These are phyloP conservation scores for Sphaerulina populicola DNA, from an alignment of 2,329 filamentous ascomycete species.

Conservation along the genomic window DNA sequence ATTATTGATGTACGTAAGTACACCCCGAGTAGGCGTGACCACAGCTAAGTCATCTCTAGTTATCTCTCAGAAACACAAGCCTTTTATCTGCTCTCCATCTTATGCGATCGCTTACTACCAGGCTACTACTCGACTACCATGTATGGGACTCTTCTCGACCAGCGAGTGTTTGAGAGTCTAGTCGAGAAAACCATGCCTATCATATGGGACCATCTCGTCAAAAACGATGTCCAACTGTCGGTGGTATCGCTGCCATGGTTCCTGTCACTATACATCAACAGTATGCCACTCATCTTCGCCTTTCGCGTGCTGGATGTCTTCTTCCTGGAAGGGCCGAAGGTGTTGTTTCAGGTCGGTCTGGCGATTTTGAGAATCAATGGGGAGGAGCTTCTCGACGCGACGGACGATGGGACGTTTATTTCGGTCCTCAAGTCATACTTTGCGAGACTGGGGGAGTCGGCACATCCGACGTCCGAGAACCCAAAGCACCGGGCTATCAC, in stretches of 20 bases:
- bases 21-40: slow-evolving; percentile 1
- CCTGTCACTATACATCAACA: slow-evolving; percentile 96
- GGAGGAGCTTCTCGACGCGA: slow-evolving; percentile 84
- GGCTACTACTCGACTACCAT: slow-evolving; percentile 98
- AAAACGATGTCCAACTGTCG: slow-evolving; percentile 91
- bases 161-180: slow-evolving; percentile 92
- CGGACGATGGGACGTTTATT: slow-evolving; percentile 93
- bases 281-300: slow-evolving; percentile 95
- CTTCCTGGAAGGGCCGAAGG: slow-evolving; percentile 95
- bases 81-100: slow-evolving; percentile 82
- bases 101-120: slow-evolving; percentile 87
- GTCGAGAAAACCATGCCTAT: slow-evolving; percentile 99
- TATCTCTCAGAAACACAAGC: slow-evolving; percentile 96
- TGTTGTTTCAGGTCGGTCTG: slow-evolving; percentile 90
- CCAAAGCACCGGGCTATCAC: slow-evolving; percentile 90
- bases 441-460: slow-evolving; percentile 83
- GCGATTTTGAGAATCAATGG: slow-evolving; percentile 97
- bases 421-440: slow-evolving; percentile 95
- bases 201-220: slow-evolving; percentile 94
- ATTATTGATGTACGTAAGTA: slow-evolving; percentile 63
- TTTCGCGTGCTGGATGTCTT: slow-evolving; percentile 96
- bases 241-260: slow-evolving; percentile 98
- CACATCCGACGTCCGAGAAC: slow-evolving; percentile 91
- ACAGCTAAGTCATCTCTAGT: slow-evolving; percentile 35
- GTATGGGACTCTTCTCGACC: slow-evolving; percentile 95